Percentiles rank a stretch among this genome's conserved stretches.
phyloP scores from a whole-genome alignment of 257 asterid species.

The Penstemon newberryi region DNA sequence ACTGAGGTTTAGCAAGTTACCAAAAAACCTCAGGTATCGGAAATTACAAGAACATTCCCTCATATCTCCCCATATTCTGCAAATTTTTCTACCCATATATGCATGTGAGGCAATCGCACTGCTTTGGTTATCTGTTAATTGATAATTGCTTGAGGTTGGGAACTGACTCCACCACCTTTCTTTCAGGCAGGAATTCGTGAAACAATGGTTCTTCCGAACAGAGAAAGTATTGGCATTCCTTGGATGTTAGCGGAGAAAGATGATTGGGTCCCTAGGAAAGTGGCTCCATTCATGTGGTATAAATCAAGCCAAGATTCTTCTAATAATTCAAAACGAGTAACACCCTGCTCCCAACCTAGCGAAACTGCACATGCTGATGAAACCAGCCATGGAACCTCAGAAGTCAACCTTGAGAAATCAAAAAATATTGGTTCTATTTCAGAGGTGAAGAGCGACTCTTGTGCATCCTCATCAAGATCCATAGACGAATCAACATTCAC shows the following conservation, averaged over 20 bases:
- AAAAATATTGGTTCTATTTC: slow-evolving; percentile 27
- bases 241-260: slow-evolving; percentile 94
- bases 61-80: slow-evolving; percentile 7
- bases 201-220: slow-evolving; percentile 79
- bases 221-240: slow-evolving; percentile 62
- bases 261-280: slow-evolving; percentile 79
- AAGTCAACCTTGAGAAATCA: slow-evolving; percentile 36
- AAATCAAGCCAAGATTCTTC: slow-evolving; percentile 48
- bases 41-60: background rate
- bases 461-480: slow-evolving; percentile 38
- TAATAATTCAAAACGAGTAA: slow-evolving; percentile 40
- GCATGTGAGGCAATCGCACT: slow-evolving; percentile 7
- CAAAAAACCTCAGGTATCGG: too few species aligned
- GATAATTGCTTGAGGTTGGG: slow-evolving; percentile 12
- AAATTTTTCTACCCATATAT: slow-evolving; percentile 19
- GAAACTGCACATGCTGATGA: slow-evolving; percentile 36
- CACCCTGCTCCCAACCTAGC: slow-evolving; percentile 37
- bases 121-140: slow-evolving; percentile 10
- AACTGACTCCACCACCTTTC: slow-evolving; percentile 23
- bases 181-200: slow-evolving; percentile 86
- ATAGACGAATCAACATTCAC: slow-evolving; percentile 25
- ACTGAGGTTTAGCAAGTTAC: too few species aligned
- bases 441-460: slow-evolving; percentile 28
- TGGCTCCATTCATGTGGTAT: slow-evolving; percentile 82
- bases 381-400: slow-evolving; percentile 37